These are phyloP conservation scores for Triadica sebifera DNA, from an alignment of 345 rosid genomes.

Conservation along the genomic window DNA sequence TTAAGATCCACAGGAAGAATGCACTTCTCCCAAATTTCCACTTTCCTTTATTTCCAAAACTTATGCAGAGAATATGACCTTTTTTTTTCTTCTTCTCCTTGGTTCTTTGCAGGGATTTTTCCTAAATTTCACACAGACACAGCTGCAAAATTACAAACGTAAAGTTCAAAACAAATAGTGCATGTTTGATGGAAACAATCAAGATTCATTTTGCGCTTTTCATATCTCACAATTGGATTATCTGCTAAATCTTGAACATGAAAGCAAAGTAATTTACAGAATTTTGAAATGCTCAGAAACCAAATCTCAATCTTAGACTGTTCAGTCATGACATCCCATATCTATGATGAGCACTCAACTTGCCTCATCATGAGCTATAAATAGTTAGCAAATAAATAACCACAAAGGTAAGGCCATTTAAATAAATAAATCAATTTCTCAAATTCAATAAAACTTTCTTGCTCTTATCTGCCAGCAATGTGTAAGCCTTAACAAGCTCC, in stretches of 20 bases:
- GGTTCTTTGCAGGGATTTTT: background rate
- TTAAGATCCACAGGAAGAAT: background rate
- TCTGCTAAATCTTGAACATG: background rate
- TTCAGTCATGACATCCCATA: background rate
- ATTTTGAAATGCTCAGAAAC: background rate
- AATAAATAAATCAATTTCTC: slow-evolving; percentile 18
- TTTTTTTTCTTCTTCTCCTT: background rate
- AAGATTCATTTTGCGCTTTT: background rate
- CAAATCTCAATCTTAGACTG: background rate
- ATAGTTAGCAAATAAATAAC: background rate
- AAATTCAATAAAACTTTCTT: slow-evolving; percentile 26
- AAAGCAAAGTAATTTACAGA: background rate
- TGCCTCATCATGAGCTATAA: slow-evolving; percentile 8
- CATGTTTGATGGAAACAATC: background rate
- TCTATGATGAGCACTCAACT: background rate
- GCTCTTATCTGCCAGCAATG: slow-evolving; percentile 39
- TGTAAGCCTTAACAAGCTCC: slow-evolving; percentile 58
- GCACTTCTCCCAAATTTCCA: background rate
- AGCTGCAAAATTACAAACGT: background rate
- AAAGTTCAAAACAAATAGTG: background rate
- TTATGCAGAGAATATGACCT: background rate
- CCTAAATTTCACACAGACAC: background rate
- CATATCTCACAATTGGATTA: background rate
- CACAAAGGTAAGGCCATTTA: background rate
- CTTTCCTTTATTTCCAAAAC: background rate